A percentile compares a stretch with the other conserved stretches of the same genome.
phyloP scores from a whole-genome alignment of 371 early-diverging fungal species.

The Mucor plumbeus region DNA sequence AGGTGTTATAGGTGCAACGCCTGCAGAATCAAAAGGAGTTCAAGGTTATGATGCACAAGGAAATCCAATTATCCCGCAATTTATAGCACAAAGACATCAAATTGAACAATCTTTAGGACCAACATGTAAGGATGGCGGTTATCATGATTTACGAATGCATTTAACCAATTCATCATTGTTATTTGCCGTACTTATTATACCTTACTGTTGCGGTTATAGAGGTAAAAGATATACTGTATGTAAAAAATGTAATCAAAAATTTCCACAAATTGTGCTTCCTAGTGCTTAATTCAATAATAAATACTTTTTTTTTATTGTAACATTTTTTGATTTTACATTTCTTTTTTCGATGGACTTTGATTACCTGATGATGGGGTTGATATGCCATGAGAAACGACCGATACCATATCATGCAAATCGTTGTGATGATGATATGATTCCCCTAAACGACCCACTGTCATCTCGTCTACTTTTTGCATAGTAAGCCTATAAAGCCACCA shows the following conservation, averaged over 20 bases:
- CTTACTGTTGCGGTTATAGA: slow-evolving; percentile 52
- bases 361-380: background rate
- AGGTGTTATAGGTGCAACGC: slow-evolving; percentile 41
- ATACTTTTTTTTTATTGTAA: background rate
- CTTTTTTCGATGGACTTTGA: slow-evolving; percentile 15
- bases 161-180: slow-evolving; percentile 37
- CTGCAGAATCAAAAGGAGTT: slow-evolving; percentile 29
- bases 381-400: background rate
- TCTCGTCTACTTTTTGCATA: slow-evolving; percentile 29
- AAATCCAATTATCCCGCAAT: slow-evolving; percentile 39
- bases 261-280: slow-evolving; percentile 46
- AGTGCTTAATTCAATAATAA: slow-evolving; percentile 11
- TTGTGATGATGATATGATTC: background rate
- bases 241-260: slow-evolving; percentile 46
- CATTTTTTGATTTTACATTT: background rate
- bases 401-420: background rate
- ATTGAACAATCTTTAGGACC: slow-evolving; percentile 47
- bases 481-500: slow-evolving; percentile 34
- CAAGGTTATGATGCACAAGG: slow-evolving; percentile 48
- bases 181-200: slow-evolving; percentile 44
- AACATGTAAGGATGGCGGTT: slow-evolving; percentile 35
- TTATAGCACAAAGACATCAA: slow-evolving; percentile 44
- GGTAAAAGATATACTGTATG: slow-evolving; percentile 41
- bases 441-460: background rate
- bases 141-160: slow-evolving; percentile 54